Evolutionary conservation across 768 basidiomycete genomes (phyloP), one percentile per base, ranked within the genome.

Genomic region (Lactifluus volemus): DNA sequence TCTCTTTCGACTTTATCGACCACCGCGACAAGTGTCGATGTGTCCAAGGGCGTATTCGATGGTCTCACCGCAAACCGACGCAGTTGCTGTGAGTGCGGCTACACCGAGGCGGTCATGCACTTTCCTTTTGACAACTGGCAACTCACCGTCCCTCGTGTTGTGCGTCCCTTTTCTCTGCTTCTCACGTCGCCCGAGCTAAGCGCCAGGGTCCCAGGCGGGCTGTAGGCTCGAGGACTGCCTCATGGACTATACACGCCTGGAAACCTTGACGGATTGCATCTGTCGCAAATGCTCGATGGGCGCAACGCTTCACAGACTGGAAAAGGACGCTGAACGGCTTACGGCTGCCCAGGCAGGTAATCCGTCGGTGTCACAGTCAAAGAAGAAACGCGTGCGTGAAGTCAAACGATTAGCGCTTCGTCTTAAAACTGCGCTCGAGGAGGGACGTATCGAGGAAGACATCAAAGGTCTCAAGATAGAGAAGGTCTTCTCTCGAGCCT

Each of bases 51-150:
- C 55, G 87, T 91, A 6, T 96, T 93, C 67, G 92, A 96, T 64
- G 93, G 92, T 0, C 75, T 98, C 62, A 92, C 92, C 2, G 93
- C 95, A 2, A 92, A 96, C 67, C 76, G 93, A 63, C 77, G 94
- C 60, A 91, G 88, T 64, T 98, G 96, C 68, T 79, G 89, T 50
- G 79, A 83, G 53, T 98, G 96, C 69, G 93, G 92, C 17, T 98
- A 96, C 70, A 92, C 92, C 14, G 92, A 95, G 69, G 89, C 92
- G 3, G 92, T 93, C 63, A 92, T 89, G 87, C 93, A 88, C 70
- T 95, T 92, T 70, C 77, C 85, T 1, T 87, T 94, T 65, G 89
- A 94, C 70, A 92, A 85, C 67, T 84, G 89, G 84, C 88, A 90
- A 70, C 75, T 95, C 47, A 79, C 86, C 32, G 75, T 92, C 14